Base-by-base conservation (phyloP, 106 monocot genomes). In the Phalaenopsis equestris region DNA sequence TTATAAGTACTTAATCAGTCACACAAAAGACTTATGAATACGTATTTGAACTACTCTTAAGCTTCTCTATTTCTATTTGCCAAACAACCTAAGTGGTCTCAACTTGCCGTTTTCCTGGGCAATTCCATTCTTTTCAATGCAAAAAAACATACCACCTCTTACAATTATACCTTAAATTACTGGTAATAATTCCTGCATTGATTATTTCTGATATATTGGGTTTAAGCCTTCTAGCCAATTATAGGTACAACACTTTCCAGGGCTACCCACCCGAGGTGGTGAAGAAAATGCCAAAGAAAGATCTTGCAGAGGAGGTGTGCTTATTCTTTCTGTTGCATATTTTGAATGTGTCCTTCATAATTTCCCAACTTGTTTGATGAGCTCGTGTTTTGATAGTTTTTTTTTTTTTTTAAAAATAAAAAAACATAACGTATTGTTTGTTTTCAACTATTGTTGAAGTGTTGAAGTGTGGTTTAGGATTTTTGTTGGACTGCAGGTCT, bases 261-360 rank as follows among this genome's bases (percentile, higher is more conserved):
- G 94, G 94, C 52, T 94, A 98, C 83, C 94, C 97, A 65, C 97
- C 97, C 81, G 94, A 94, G 75, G 84, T 98, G 18, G 94, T 98
- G 81, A 98, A 94, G 85, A 98, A 98, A 89, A 98, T 94, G 97
- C 90, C 97, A 39, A 98, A 92, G 77, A 94, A 92, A 81, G 97
- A 98, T 81, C 89, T 98, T 72, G 87, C 90, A 12, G 94, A 98
- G 79, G 97, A 97, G 91, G 97, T 94, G 70, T 58, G 2, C 42
- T 79, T 18, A 39, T 43, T 21, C 5, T 78, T 8, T 67, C 3
- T 74, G 41, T 74, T 67, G 41, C 64, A 46, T 84, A 14, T 3
- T 70, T 39, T 70, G 15, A 39, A 14, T 2, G 23, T 39, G 5
- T 79, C 45, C 55, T 24, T 1, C n/a, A 41, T 42, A 42, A 75